Conservation (phyloP, 2,329 filamentous ascomycete species). For the Aspergillus sp. region DNA sequence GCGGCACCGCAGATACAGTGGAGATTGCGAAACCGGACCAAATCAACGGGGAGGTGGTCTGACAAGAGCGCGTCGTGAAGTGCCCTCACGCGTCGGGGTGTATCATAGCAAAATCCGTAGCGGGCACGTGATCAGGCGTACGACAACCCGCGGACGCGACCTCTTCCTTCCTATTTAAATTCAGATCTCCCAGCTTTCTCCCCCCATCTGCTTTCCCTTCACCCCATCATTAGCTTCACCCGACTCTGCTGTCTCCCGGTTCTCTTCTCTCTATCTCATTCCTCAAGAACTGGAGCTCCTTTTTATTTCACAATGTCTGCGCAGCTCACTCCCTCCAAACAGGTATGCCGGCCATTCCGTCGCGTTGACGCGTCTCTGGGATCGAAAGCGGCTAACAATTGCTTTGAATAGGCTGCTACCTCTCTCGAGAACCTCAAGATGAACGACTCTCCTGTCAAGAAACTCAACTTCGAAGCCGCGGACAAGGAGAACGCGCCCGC, state of each 20-base stretch:
- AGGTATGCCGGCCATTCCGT: slow-evolving; percentile 55
- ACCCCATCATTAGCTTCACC: no score
- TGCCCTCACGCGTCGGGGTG: no score
- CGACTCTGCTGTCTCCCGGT: not conserved
- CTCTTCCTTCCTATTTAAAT: no score
- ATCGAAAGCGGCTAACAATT: slow-evolving; percentile 40
- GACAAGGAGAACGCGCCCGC: slow-evolving; percentile 79
- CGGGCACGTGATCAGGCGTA: no score
- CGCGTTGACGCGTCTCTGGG: slow-evolving; percentile 35
- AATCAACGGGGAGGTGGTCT: slow-evolving; percentile 16
- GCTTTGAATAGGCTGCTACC: slow-evolving; percentile 68
- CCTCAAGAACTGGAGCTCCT: slow-evolving; percentile 14
- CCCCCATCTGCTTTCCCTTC: no score
- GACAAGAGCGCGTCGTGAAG: slow-evolving; percentile 5
- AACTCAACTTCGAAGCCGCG: slow-evolving; percentile 71
- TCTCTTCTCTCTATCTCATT: slow-evolving; percentile 29
- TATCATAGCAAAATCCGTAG: no score
- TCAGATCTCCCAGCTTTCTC: not conserved
- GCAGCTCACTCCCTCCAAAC: slow-evolving; percentile 72
- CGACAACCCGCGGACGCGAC: not conserved
- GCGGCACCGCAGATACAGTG: slow-evolving; percentile 10
- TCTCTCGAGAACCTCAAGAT: slow-evolving; percentile 88
- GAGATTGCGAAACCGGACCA: slow-evolving; percentile 17
- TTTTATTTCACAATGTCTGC: slow-evolving; percentile 63
- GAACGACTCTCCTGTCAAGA: slow-evolving; percentile 83